Base-by-base conservation (phyloP, 345 rosid genomes). In the Kandelia obovata region DNA sequence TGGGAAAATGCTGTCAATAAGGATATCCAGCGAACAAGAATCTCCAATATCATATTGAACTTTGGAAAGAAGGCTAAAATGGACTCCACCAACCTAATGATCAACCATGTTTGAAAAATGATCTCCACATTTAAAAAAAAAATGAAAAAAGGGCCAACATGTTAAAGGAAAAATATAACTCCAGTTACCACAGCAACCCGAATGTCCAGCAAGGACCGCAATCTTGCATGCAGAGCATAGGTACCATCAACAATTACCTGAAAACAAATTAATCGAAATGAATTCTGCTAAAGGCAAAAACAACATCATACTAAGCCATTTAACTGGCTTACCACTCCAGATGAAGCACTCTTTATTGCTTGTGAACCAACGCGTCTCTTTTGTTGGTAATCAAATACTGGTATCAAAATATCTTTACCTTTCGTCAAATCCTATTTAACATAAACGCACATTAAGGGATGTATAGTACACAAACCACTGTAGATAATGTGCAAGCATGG, bases 221-320 rank as follows among this genome's bases (percentile, higher is more conserved):
- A 79, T 79, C 89, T 89, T 66, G 98, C 82, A 84, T 92, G 91
- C 47, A 96, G 80, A 51, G 99, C 97, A 84, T 92, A 96, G 2
- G 98, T 89, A 53, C 99, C 99, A 83, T 96, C 99, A 79, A 96
- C 96, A 80, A 92, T 89, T 66, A 96, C 95, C 99, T 96, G 69
- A 68, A 69, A 74, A 67, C 46, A 60, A 69, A 39, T 17, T 43
- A 68, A 49, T 53, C 23, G 17, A 65, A 28, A 71, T 71, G 23
- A 76, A 76, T 66, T 62, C 66, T 47, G 71, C 53, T 55, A 62
- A 49, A 73, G 68, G 51, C 28, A 49, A 15, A 17, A 53, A 64
- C 70, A 65, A 47, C 9, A 72, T 39, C 70, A 25, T 51, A 61
- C 16, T 8, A 55, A 30, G 27, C 31, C 25, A 69, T 28, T 53